phyloP scores from a whole-genome alignment of 352 stramenopile species.

The Blastocystis sp. region DNA sequence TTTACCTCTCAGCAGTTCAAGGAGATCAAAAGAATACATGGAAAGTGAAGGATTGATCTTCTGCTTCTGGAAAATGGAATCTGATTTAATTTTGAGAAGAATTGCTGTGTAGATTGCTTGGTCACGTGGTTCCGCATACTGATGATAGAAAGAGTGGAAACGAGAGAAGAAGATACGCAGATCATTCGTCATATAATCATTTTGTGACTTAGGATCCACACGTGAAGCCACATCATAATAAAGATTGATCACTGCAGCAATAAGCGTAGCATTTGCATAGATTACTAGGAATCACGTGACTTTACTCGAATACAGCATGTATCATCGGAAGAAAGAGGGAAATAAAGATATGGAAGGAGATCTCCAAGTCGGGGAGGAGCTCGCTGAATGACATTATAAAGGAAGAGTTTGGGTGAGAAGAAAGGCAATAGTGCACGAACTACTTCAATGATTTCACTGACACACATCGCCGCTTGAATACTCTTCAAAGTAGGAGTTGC shows the following conservation, averaged over 20 bases:
- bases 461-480: constrained; percentile 25
- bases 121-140: background rate
- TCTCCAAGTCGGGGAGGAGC: background rate
- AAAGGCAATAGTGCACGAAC: background rate
- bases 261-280: constrained; percentile 9
- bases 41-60: background rate
- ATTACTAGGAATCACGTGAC: background rate
- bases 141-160: background rate
- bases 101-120: background rate
- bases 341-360: constrained; percentile 21
- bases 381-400: constrained; percentile 1
- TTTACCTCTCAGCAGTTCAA: background rate
- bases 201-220: background rate
- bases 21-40: constrained; percentile 31
- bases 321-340: background rate
- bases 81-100: background rate
- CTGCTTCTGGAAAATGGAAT: constrained; percentile 6
- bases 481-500: constrained; percentile 13
- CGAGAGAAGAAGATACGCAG: background rate
- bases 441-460: constrained; percentile 23
- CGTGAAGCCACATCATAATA: constrained; percentile 19
- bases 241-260: background rate
- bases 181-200: background rate
- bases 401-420: background rate
- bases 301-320: background rate